Conservation (phyloP, 1,284 basidiomycete species). For the Rhodofomes roseus region DNA sequence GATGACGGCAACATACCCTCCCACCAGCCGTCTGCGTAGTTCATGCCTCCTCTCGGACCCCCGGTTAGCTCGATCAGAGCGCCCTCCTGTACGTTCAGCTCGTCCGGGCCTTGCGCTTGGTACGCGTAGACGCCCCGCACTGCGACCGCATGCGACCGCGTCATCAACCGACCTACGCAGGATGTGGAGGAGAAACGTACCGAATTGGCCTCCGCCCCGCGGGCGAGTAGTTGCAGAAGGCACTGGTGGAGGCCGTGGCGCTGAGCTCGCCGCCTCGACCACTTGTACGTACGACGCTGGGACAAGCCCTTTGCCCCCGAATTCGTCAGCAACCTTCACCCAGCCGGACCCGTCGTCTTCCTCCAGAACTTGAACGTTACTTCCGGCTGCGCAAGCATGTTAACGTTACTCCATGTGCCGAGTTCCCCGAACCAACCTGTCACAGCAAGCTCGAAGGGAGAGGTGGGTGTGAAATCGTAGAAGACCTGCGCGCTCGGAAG, state of each 20-base stretch:
- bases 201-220: conserved; percentile 41
- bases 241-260: conserved; percentile 6
- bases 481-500: conserved; percentile 54
- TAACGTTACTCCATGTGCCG: background rate
- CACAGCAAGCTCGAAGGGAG: conserved; percentile 70
- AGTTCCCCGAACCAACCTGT: conserved; percentile 40
- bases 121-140: conserved; percentile 74
- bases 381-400: conserved; percentile 28
- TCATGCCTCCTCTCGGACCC: conserved; percentile 54
- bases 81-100: conserved; percentile 62
- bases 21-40: conserved; percentile 79
- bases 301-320: conserved; percentile 65
- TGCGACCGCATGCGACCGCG: conserved; percentile 28
- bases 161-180: background rate
- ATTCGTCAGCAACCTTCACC: conserved; percentile 67
- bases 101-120: conserved; percentile 61
- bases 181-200: conserved; percentile 28
- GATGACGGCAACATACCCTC: conserved; percentile 49
- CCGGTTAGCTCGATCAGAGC: conserved; percentile 60
- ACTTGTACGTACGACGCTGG: conserved; percentile 72
- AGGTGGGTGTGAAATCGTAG: conserved; percentile 69
- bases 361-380: conserved; percentile 59
- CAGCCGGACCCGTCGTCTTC: conserved; percentile 82
- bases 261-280: conserved; percentile 18
- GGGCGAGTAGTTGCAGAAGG: conserved; percentile 7